Percentiles rank a stretch among this genome's conserved stretches.
These are phyloP conservation scores for Vitis hybrid DNA, from an alignment of 177 flowering plant species.

Conservation along the genomic window DNA sequence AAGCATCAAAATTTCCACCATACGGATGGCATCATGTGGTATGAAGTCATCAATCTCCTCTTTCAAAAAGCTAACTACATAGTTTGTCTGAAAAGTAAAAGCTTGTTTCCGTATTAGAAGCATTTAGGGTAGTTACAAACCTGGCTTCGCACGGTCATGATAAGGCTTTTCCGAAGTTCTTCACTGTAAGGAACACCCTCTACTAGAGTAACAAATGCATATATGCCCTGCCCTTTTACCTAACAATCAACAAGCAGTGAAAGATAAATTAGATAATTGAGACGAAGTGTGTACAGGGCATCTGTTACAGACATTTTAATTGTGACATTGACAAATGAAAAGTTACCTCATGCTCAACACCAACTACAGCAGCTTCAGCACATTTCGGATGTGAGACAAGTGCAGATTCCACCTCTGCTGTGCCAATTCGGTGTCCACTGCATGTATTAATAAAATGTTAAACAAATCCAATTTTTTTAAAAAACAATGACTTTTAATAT, in stretches of 20 bases:
- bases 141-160: constrained; percentile 77
- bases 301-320: background rate
- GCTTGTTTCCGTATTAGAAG: no score
- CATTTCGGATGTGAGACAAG: constrained; percentile 96
- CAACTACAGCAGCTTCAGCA: constrained; percentile 99
- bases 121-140: constrained; percentile 24
- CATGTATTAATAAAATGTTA: constrained; percentile 9
- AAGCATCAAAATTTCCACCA: no score
- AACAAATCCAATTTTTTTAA: background rate
- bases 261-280: background rate
- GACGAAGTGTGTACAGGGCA: constrained; percentile 6
- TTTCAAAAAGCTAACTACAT: no score
- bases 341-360: constrained; percentile 94
- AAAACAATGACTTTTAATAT: background rate
- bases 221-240: constrained; percentile 99
- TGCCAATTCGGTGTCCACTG: constrained; percentile 99
- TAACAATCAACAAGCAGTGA: constrained; percentile 25
- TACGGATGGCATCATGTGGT: no score
- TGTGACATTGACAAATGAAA: background rate
- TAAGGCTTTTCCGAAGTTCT: constrained; percentile 77
- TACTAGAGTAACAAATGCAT: constrained; percentile 90
- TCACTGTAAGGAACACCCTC: constrained; percentile 88
- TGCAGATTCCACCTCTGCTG: constrained; percentile 99
- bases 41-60: no score
- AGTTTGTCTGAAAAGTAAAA: no score